These are phyloP conservation scores for Lasiosphaeriaceae sp. DNA, from an alignment of 495 filamentous ascomycete species.

Conservation along the genomic window DNA sequence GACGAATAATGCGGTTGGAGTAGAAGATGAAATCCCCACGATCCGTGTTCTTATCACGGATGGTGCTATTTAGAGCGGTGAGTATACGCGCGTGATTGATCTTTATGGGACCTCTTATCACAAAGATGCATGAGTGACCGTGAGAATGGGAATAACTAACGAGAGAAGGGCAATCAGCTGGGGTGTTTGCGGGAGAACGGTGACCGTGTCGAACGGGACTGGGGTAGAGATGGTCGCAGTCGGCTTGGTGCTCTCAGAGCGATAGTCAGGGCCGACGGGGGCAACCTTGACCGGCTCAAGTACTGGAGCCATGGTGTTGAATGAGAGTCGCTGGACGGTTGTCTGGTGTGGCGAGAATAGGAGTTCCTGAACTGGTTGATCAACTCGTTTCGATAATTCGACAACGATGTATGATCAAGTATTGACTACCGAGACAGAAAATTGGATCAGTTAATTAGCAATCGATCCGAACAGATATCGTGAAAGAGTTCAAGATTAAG, in stretches of 20 bases:
- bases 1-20: conserved; percentile 95
- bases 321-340: not conserved
- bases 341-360: too few relatives aligned
- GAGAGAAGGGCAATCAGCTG: conserved; percentile 95
- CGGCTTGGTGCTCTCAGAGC: conserved; percentile 72
- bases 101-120: not conserved
- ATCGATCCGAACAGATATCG: too few relatives aligned
- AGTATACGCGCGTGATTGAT: not conserved
- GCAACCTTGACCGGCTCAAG: conserved; percentile 30
- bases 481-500: not conserved
- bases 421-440: too few relatives aligned
- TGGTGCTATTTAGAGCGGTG: conserved; percentile 62
- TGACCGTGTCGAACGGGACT: conserved; percentile 81
- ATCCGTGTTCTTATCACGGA: conserved; percentile 81
- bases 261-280: conserved; percentile 78
- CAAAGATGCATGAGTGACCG: conserved; percentile 2
- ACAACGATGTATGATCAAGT: too few relatives aligned
- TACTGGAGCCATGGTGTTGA: conserved; percentile 16
- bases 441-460: too few relatives aligned
- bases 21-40: conserved; percentile 99
- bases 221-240: conserved; percentile 83
- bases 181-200: conserved; percentile 86
- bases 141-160: conserved; percentile 54
- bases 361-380: too few relatives aligned
- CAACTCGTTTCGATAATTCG: too few relatives aligned